Base-by-base conservation (phyloP, 306 rosid species). In the Dicorynia guianensis region DNA sequence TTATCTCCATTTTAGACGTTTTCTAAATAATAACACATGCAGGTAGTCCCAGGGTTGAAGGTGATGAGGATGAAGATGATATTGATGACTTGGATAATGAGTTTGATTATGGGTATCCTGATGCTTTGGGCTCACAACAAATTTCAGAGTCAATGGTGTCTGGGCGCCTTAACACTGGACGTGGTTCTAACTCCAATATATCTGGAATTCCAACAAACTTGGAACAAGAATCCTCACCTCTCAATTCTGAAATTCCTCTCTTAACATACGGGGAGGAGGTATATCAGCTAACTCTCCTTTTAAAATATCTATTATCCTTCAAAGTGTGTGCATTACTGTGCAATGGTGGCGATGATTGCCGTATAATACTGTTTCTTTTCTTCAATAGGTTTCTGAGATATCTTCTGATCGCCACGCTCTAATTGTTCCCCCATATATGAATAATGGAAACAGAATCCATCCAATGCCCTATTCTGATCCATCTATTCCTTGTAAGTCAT, bases 211-310 rank as follows among this genome's bases (percentile, higher is more conserved):
- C 87, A 0, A 63, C 81, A 76, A 82, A 73, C 58, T 67, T 76
- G 15, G 96, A 85, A 63, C 83, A 85, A 25, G 91, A 91, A 70
- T 80, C 92, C 4, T 77, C 97, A 46, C 83, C 89, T 75, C 82
- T 85, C 75, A 87, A 85, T 85, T 80, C 98, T 62, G 97, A 85
- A 55, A 82, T 95, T 68, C 99, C 97, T 2, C 92, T 95, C 44
- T 75, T 95, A 85, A 95, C 97, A 13, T 95, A 89, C 63, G 99
- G 97, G 61, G 93, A 92, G 79, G 99, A 92, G 99, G 99, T 95
- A 79, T 75, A 72, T 72, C 72, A 54, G 52, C 42, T 33, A 47
- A 49, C 30, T 63, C 38, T 53, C 48, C 36, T 66, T 63, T 48
- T 75, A 82, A 39, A n/a, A 5, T 44, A 40, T 52, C 8, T 50